Conservation (phyloP, 2,329 filamentous ascomycete species). For the Capronia americana region DNA sequence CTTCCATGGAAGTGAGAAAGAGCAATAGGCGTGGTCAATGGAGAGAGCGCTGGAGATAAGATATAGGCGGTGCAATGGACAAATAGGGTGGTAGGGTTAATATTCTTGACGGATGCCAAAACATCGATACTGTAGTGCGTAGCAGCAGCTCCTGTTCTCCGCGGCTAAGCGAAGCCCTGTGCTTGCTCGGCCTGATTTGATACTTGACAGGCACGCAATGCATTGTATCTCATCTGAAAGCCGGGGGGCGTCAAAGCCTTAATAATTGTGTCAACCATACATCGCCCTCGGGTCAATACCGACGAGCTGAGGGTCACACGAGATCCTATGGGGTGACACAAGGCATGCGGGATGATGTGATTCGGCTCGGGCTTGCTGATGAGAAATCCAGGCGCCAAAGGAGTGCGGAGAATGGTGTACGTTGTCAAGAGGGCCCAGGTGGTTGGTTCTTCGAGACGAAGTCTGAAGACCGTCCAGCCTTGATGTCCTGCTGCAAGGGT, state of each 20-base stretch:
- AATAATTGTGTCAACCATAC: background rate
- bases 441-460: conserved; percentile 2
- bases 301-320: conserved; percentile 15
- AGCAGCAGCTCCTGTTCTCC: conserved; percentile 1
- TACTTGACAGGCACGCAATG: background rate
- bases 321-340: conserved; percentile 4
- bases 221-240: conserved; percentile 3
- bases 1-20: background rate
- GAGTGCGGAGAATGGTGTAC: conserved; percentile 14
- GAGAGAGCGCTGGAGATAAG: background rate
- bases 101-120: background rate
- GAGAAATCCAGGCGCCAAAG: conserved; percentile 5
- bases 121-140: background rate
- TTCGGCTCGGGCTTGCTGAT: conserved; percentile 12
- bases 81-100: conserved; percentile 12
- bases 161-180: conserved; percentile 16
- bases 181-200: background rate
- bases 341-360: conserved; percentile 26
- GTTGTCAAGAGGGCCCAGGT: conserved; percentile 9
- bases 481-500: conserved; percentile 13
- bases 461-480: conserved; percentile 1
- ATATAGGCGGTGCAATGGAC: conserved; percentile 15
- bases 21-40: background rate
- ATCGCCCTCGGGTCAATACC: conserved; percentile 10
- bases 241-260: conserved; percentile 3